These are phyloP conservation scores for Kodamaea sagamina DNA, from an alignment of 805 yeast genomes.

Conservation along the genomic window DNA sequence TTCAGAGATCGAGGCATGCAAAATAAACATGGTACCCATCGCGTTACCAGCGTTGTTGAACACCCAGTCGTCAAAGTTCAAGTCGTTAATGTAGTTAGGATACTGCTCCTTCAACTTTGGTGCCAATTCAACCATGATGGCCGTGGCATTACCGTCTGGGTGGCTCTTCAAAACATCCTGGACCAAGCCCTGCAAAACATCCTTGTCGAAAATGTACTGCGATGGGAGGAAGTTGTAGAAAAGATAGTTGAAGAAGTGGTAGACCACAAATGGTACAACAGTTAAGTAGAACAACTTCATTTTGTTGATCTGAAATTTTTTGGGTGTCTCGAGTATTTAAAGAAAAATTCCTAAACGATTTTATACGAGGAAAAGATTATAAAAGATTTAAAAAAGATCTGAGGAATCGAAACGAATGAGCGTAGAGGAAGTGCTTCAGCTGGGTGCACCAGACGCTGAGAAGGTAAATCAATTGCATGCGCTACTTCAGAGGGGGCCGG, in stretches of 20 bases:
- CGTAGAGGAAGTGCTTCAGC: background rate
- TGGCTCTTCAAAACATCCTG: constrained; percentile 54
- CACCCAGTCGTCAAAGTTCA: constrained; percentile 84
- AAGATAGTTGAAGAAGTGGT: constrained; percentile 38
- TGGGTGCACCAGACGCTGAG: background rate
- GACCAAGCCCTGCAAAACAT: constrained; percentile 58
- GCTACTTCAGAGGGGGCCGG: background rate
- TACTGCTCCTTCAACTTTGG: constrained; percentile 60
- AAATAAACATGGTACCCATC: constrained; percentile 93
- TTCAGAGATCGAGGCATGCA: constrained; percentile 93
- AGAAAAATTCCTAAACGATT: background rate
- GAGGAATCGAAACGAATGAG: background rate
- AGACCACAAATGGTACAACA: constrained; percentile 28
- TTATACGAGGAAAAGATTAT: background rate
- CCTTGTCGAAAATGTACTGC: constrained; percentile 70
- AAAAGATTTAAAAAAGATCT: background rate
- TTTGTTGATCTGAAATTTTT: background rate
- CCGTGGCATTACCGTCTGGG: constrained; percentile 61
- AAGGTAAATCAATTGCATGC: constrained; percentile 1
- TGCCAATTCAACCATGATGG: constrained; percentile 62
- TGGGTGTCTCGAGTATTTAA: too few relatives aligned
- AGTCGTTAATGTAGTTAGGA: constrained; percentile 72
- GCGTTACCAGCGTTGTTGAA: constrained; percentile 99
- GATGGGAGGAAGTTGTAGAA: constrained; percentile 69
- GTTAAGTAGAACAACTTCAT: constrained; percentile 31